Evolutionary conservation across 495 filamentous ascomycete genomes (phyloP).

Genomic region (Mytilinidion resinicola): DNA sequence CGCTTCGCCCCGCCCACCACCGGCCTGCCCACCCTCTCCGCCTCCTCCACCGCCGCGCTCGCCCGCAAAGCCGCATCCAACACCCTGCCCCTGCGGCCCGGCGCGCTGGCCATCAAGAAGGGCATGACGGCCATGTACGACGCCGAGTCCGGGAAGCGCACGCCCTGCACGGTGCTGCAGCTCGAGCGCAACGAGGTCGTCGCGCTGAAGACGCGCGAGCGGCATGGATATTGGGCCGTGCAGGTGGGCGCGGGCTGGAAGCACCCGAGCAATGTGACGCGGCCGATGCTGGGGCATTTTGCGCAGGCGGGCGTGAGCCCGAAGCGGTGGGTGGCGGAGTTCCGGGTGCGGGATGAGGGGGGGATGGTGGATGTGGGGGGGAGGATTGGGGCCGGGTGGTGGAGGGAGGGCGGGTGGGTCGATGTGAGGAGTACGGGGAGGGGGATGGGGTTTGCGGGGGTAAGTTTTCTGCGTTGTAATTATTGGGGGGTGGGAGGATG

Average conservation of each 20-base stretch:
- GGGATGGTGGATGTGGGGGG: conserved; percentile 68
- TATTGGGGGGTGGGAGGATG: not conserved
- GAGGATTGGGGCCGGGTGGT: conserved; percentile 74
- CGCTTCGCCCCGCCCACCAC: conserved; percentile 69
- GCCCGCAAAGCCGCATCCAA: conserved; percentile 53
- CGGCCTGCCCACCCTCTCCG: conserved; percentile 60
- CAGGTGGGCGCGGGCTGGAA: conserved; percentile 82
- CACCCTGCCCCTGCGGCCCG: conserved; percentile 71
- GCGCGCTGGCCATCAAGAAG: conserved; percentile 79
- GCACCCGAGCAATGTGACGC: conserved; percentile 64
- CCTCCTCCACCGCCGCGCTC: conserved; percentile 72
- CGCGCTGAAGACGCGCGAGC: conserved; percentile 68
- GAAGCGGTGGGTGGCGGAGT: conserved; percentile 77
- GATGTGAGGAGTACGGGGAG: conserved; percentile 71
- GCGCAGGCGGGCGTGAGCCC: conserved; percentile 69
- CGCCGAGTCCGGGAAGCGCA: conserved; percentile 64
- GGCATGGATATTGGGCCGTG: conserved; percentile 87
- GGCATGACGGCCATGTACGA: conserved; percentile 92
- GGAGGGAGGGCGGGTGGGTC: conserved; percentile 81
- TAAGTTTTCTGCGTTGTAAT: conserved; percentile 12
- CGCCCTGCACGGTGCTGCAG: conserved; percentile 86
- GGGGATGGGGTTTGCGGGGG: conserved; percentile 87
- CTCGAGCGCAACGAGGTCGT: conserved; percentile 86
- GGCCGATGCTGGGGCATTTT: conserved; percentile 79
- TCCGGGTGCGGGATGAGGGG: conserved; percentile 65